Evolutionary conservation across 1,139 yeast genomes (phyloP), one percentile per base, ranked within the genome.

Genomic region (Geotrichum klebahnii): DNA sequence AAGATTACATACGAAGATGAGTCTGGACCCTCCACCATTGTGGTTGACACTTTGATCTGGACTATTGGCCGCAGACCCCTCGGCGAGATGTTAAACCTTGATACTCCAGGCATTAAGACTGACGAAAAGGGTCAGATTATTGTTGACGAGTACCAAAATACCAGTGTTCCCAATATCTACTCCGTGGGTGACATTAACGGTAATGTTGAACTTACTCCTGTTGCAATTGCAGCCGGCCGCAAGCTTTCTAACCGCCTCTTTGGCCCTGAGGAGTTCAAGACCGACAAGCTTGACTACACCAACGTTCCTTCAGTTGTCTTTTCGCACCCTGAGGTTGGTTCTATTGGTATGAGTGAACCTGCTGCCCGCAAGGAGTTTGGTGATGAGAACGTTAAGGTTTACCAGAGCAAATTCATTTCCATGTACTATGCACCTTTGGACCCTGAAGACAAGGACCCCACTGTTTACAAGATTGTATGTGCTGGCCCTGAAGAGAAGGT

Each of bases 221-320:
- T 89, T 43, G 98, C 98, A 44, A 92, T 92, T 73, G 97, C 98
- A 36, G 94, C 98, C 5, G 99, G 99, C 53, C 83, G 99, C 70
- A 86, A 81, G 68, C 78, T 92, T 59, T 80, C 97, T 36, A 90
- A 89, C 73, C 79, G 99, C 67, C 72, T 92, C 55, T 92, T 90
- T 66, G 97, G 97, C 22, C 83, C 90, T 46, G 79, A 77, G 50
- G 67, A 72, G 55, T 86, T 77, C 72, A 80, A 79, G 59, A 66
- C 78, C 46, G 76, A 77, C 57, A 88, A 89, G 66, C 86, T 86
- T 67, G 97, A 89, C 66, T 94, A 83, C 68, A 37, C 43, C 43
- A 85, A 89, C 66, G 79, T 92, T 46, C 98, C 99, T 43, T 84
- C 96, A 38, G 98, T 84, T 14, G 78, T 92, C 23, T 92, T 94